Evolutionary conservation across 352 stramenopile species (phyloP).

Genomic region (Aphanomyces cochlioides): DNA sequence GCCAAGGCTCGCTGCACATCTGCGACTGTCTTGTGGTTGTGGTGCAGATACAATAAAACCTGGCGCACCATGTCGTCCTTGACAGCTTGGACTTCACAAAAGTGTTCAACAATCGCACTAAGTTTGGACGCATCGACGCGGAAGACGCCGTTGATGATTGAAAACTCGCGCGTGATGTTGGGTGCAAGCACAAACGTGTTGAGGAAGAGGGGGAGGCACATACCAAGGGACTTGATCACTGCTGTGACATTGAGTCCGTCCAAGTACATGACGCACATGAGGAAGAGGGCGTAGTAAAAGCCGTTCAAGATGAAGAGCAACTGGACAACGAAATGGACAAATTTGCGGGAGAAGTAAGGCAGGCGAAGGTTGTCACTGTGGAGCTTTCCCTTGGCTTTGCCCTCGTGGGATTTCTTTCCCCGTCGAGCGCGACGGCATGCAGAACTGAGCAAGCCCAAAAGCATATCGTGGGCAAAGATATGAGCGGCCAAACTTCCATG

Average conservation of each 20-base stretch:
- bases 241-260: constrained; percentile 32
- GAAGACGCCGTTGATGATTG: constrained; percentile 53
- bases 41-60: constrained; percentile 5
- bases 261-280: constrained; percentile 63
- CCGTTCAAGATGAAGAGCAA: constrained; percentile 66
- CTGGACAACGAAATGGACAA: constrained; percentile 62
- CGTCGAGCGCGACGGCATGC: not conserved
- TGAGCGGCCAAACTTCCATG: not conserved
- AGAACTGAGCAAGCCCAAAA: constrained; percentile 4
- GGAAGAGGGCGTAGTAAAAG: constrained; percentile 56
- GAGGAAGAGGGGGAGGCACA: constrained; percentile 47
- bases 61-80: constrained; percentile 24
- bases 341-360: constrained; percentile 56
- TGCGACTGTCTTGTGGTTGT: not conserved
- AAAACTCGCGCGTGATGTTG: constrained; percentile 57
- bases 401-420: not conserved
- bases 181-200: constrained; percentile 62
- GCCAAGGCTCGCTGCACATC: constrained; percentile 13
- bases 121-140: constrained; percentile 52
- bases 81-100: constrained; percentile 42
- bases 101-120: constrained; percentile 54
- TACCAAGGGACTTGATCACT: constrained; percentile 14
- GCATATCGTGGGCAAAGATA: constrained; percentile 24
- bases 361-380: constrained; percentile 31
- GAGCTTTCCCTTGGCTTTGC: constrained; percentile 8